Evolutionary conservation across 129 eudicot species (phyloP), one percentile per base, ranked within the genome.

Genomic region (Flaveria ramosissima): DNA sequence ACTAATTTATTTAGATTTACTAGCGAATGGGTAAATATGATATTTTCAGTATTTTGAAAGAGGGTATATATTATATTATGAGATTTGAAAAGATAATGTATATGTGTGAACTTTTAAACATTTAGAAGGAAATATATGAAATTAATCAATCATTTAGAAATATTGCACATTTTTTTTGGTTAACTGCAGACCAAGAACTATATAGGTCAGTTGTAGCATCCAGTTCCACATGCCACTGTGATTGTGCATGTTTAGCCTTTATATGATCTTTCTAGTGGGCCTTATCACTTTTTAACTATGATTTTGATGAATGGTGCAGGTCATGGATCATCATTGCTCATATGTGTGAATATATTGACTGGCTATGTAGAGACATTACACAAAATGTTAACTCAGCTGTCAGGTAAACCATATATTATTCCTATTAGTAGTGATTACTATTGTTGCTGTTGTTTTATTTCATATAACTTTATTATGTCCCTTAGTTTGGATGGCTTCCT

Each of bases 241-340:
- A 62, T 30, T 15, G 13, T 26, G 68, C 30, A 27, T 27, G 13
- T 63, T 63, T 20, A 63, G 12, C 45, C 21, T 63, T 8, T 56
- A 19, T 56, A 56, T 19, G 5, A 19, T 17, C 62, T 56, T 30
- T 63, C 45, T 27, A 6, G 21, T 63, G 51, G 71, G 24, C 27
- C 15, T 3, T n/a, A 56, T 53, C 51, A 48, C 56, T 68, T 43
- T 85, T 24, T 12, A 41, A 56, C 45, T 62, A 60, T 78, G 46
- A 88, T 70, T 43, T 41, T 77, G 51, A 77, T 73, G 53, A 20
- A 67, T 78, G 68, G 59, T 80, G 79, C 87, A 94, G 99, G 99
- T 71, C 96, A 94, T 84, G 99, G 99, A 70, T 91, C 99, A 56
- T 91, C 99, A 50, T 83, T 94, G 83, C 78, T 94, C 62, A 87